Base-by-base conservation (phyloP, 768 basidiomycete species). In the Tulasnella sp. region DNA sequence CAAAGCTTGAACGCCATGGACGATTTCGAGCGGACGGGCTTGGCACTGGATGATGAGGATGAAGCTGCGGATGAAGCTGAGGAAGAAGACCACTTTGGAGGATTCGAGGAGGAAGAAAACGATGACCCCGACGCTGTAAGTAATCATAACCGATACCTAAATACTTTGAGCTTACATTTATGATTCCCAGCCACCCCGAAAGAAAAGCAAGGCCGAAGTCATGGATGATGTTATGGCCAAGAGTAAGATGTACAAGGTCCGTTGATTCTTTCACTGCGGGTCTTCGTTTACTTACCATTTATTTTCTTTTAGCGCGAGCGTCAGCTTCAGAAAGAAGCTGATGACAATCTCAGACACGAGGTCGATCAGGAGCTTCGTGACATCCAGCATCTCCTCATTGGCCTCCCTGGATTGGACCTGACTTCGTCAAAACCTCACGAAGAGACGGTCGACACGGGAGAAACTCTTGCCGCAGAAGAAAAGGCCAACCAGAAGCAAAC, bases 141-240 rank as follows among this genome's bases (percentile, higher is more conserved):
- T 84, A 78, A n/a, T 28, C 72, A 24, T 48, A 20, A 41, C 48
- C 50, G 28, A 20, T 8, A 69, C 18, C 72, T 80, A 75, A 28
- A 72, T 79, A 44, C 76, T 79, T n/a, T 76, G 20, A 81, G 28
- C 40, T 75, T 3, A 75, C 20, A 72, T n/a, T 60, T 74, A 81
- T 37, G 60, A 20, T 16, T 18, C 41, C 40, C 82, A 96, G 94
- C 93, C 93, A 11, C 90, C 90, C 72, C 88, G 92, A 81, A 98
- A 97, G 86, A 97, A 95, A 87, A 91, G 93, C 5, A 98, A 97
- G 86, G 93, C 94, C 1, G 97, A 99, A 84, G 95, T 98, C 81
- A 99, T 99, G 98, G 91, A 94, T 0, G 98, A 99, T 85, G 94
- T 99, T 46, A 95, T 99, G 72, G 94, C 96, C 1, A 99, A 99